Evolutionary conservation across 495 filamentous ascomycete genomes (phyloP).

Genomic region (Acidiella bohemica): DNA sequence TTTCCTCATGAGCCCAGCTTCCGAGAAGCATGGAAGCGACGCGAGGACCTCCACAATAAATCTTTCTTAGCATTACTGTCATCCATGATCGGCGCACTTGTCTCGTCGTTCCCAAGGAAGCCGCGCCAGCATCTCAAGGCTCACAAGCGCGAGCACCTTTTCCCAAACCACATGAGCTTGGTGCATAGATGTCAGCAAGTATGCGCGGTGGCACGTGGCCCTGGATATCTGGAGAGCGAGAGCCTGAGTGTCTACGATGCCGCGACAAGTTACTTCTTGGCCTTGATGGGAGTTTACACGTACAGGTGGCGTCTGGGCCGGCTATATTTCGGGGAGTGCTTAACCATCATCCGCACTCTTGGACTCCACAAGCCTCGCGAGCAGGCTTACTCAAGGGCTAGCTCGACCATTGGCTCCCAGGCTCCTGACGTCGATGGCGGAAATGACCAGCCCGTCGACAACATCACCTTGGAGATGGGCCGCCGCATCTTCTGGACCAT

Average conservation of each 20-base stretch:
- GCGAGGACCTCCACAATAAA: constrained; percentile 55
- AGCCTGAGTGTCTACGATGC: constrained; percentile 64
- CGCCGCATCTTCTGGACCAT: constrained; percentile 69
- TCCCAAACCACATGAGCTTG: constrained; percentile 56
- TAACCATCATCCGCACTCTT: constrained; percentile 56
- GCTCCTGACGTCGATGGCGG: constrained; percentile 21
- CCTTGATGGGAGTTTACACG: constrained; percentile 53
- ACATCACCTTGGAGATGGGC: constrained; percentile 64
- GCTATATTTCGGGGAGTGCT: constrained; percentile 58
- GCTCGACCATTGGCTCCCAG: constrained; percentile 19
- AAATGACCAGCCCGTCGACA: constrained; percentile 36
- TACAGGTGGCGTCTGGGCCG: constrained; percentile 52
- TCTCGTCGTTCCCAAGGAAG: constrained; percentile 70
- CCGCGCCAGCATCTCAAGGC: constrained; percentile 56
- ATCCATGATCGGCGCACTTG: constrained; percentile 64
- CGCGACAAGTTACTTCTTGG: constrained; percentile 72
- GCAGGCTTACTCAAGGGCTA: constrained; percentile 12
- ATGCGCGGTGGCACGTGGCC: constrained; percentile 56
- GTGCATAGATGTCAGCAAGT: constrained; percentile 62
- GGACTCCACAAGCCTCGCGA: constrained; percentile 42
- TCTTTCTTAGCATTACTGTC: constrained; percentile 66
- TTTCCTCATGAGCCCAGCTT: constrained; percentile 83
- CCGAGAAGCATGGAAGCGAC: constrained; percentile 50
- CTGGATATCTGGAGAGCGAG: constrained; percentile 49
- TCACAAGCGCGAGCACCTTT: constrained; percentile 40